A percentile compares a stretch with the other conserved stretches of the same genome.
These are phyloP conservation scores for Magnusiomyces sp. DNA, from an alignment of 1,139 yeast genomes.

Conservation along the genomic window DNA sequence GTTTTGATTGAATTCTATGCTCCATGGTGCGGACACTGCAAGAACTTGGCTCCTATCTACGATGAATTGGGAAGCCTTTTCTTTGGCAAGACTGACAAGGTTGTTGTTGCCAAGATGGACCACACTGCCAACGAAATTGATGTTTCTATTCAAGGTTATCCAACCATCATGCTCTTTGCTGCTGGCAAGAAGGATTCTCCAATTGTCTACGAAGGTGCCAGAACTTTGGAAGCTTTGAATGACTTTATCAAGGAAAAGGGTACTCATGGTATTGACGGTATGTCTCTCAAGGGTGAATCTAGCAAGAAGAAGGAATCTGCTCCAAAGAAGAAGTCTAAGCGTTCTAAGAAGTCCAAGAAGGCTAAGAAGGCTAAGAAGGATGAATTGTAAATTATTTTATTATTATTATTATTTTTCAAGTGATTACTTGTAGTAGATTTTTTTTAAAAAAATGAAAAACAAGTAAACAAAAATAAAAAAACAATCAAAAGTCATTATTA, in stretches of 20 bases:
- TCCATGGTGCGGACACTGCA: constrained; percentile 99
- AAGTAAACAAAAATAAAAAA: too few relatives aligned
- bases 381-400: constrained; percentile 13
- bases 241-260: constrained; percentile 63
- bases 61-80: constrained; percentile 75
- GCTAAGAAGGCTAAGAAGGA: constrained; percentile 14
- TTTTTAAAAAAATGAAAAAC: too few relatives aligned
- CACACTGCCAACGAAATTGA: constrained; percentile 86
- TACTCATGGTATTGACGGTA: constrained; percentile 49
- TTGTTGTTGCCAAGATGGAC: constrained; percentile 77
- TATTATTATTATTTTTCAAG: too few relatives aligned
- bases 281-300: constrained; percentile 27
- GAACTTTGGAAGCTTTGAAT: constrained; percentile 67
- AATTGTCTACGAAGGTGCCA: constrained; percentile 55
- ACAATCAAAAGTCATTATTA: too few relatives aligned
- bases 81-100: constrained; percentile 42
- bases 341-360: constrained; percentile 14
- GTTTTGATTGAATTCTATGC: constrained; percentile 92
- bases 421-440: too few relatives aligned
- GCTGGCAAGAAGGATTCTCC: constrained; percentile 81
- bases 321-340: constrained; percentile 15
- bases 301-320: constrained; percentile 28
- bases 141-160: constrained; percentile 72
- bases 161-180: constrained; percentile 86
- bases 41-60: constrained; percentile 85